These are phyloP conservation scores for Sphagnum tenellum DNA, from an alignment of 225 moss, liverwort and hornwort genomes.

Conservation along the genomic window DNA sequence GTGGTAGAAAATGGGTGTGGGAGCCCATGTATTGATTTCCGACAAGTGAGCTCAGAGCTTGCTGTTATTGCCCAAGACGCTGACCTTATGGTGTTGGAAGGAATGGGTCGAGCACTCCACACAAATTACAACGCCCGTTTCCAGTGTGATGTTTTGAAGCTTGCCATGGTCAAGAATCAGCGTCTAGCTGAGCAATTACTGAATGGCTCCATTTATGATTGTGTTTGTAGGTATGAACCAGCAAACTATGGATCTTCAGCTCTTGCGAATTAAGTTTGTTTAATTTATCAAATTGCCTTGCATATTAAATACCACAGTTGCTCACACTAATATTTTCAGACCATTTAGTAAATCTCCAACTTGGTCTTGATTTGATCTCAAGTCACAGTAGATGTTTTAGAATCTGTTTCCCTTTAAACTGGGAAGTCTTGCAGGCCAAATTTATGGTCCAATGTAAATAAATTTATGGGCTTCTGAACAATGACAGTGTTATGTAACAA, in stretches of 20 bases:
- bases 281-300: too few relatives aligned
- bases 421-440: too few relatives aligned
- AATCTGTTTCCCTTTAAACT: too few relatives aligned
- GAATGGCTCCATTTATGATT: constrained; percentile 81
- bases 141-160: constrained; percentile 91
- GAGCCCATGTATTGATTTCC: constrained; percentile 94
- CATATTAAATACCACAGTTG: too few relatives aligned
- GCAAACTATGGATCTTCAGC: neutral
- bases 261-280: too few relatives aligned
- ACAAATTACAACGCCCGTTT: constrained; percentile 89
- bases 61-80: constrained; percentile 78
- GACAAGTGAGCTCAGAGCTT: constrained; percentile 96
- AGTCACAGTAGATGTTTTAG: too few relatives aligned
- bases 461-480: too few relatives aligned
- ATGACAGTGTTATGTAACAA: too few relatives aligned
- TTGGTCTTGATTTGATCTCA: too few relatives aligned
- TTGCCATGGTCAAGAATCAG: constrained; percentile 98
- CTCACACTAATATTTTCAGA: too few relatives aligned
- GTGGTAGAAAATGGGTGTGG: constrained; percentile 93
- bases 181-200: constrained; percentile 85
- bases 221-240: constrained; percentile 86
- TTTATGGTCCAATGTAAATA: too few relatives aligned
- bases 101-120: constrained; percentile 95
- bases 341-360: too few relatives aligned
- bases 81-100: constrained; percentile 85